phyloP scores from a whole-genome alignment of 139 green algal genomes.

The Pycnococcus provasolii region DNA sequence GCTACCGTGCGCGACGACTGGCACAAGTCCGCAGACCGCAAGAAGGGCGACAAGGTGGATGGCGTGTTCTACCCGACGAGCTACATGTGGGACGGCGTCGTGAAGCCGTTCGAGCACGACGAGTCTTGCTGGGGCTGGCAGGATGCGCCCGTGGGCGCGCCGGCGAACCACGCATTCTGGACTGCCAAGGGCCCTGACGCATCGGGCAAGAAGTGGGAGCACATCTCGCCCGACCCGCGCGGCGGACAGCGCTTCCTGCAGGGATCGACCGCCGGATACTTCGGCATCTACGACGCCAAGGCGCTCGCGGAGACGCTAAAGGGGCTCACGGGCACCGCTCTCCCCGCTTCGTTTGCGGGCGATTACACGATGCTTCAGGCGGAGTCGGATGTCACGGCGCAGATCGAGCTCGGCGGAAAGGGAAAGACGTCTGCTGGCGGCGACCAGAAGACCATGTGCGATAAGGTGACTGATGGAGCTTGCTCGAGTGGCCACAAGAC shows the following conservation, averaged over 20 bases:
- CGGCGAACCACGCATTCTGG: slow-evolving; percentile 9
- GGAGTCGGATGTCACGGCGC: slow-evolving; percentile 9
- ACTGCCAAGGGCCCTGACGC: neutral
- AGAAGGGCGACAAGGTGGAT: neutral
- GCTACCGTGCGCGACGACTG: neutral
- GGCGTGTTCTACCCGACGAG: neutral
- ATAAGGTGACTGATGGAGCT: neutral
- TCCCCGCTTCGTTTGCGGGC: neutral
- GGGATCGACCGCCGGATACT: slow-evolving; percentile 20
- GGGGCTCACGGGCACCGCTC: neutral
- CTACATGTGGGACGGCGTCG: slow-evolving; percentile 1
- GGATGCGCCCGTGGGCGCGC: neutral
- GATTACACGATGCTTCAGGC: slow-evolving; percentile 14
- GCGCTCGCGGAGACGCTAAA: neutral
- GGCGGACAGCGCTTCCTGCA: slow-evolving; percentile 11
- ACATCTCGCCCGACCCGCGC: slow-evolving; percentile 14
- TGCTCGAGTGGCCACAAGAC: neutral
- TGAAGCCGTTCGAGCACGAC: neutral
- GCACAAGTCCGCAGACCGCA: slow-evolving; percentile 4
- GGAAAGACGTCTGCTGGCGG: slow-evolving; percentile 2
- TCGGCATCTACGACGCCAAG: slow-evolving; percentile 13
- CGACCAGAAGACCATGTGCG: slow-evolving; percentile 6
- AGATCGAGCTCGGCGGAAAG: slow-evolving; percentile 14
- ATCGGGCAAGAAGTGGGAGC: slow-evolving; percentile 15
- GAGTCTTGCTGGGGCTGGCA: neutral